Evolutionary conservation across 768 basidiomycete species (phyloP).

Genomic region (Tricholoma sp.): DNA sequence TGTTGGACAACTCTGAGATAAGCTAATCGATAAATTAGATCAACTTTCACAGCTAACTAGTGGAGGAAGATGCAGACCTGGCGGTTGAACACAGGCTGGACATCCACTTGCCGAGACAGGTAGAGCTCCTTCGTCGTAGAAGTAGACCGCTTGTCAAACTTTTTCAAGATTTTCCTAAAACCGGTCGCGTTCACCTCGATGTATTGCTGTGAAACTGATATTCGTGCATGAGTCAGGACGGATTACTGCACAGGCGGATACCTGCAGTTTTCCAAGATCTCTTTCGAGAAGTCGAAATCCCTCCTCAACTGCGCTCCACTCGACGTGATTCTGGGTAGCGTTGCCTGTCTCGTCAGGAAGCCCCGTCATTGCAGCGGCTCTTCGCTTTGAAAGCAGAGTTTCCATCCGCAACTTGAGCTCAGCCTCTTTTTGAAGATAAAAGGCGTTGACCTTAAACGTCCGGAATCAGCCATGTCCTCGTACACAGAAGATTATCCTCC

Average conservation of each 20-base stretch:
- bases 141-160: slow-evolving; percentile 96
- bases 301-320: slow-evolving; percentile 96
- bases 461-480: background rate
- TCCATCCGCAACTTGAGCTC: slow-evolving; percentile 90
- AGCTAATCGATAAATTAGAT: slow-evolving; percentile 45
- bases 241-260: slow-evolving; percentile 25
- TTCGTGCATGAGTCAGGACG: slow-evolving; percentile 16
- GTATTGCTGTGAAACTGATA: slow-evolving; percentile 63
- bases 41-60: slow-evolving; percentile 1
- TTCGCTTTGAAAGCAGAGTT: slow-evolving; percentile 89
- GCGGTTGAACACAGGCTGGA: slow-evolving; percentile 97
- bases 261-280: slow-evolving; percentile 94
- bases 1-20: slow-evolving; percentile 92
- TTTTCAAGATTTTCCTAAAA: slow-evolving; percentile 96
- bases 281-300: slow-evolving; percentile 92
- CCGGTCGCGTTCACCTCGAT: slow-evolving; percentile 97
- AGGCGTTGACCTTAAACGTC: slow-evolving; percentile 80
- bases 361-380: slow-evolving; percentile 71
- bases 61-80: slow-evolving; percentile 51
- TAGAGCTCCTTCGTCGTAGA: slow-evolving; percentile 97
- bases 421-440: slow-evolving; percentile 96
- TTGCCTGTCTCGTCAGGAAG: slow-evolving; percentile 65
- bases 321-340: slow-evolving; percentile 62
- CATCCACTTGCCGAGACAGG: slow-evolving; percentile 92
- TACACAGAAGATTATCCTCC: slow-evolving; percentile 13